A percentile compares a stretch with the other conserved stretches of the same genome.
Evolutionary conservation across 495 filamentous ascomycete genomes (phyloP).

Genomic region (Penicillium egyptiacum): DNA sequence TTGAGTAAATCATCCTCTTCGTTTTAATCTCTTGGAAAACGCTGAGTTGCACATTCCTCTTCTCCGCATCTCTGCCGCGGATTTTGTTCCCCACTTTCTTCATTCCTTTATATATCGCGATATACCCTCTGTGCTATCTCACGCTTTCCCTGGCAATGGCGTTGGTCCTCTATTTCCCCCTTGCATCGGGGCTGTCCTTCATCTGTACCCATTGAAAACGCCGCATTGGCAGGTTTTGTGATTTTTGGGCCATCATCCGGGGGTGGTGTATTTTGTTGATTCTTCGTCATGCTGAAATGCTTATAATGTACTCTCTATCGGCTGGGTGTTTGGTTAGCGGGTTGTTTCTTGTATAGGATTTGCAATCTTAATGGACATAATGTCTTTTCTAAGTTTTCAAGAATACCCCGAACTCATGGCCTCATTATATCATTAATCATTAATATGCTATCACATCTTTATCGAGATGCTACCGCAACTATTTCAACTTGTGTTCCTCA

Average conservation of each 20-base stretch:
- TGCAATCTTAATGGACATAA: background rate
- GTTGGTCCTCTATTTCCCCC: conserved; percentile 17
- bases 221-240: conserved; percentile 3
- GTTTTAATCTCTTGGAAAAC: conserved; percentile 2
- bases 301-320: conserved; percentile 18
- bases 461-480: background rate
- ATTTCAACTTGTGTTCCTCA: conserved; percentile 18
- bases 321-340: conserved; percentile 17
- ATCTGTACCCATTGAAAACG: conserved; percentile 3
- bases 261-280: conserved; percentile 18
- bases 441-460: background rate
- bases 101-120: conserved; percentile 25
- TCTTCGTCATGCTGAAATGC: conserved; percentile 22
- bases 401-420: conserved; percentile 7
- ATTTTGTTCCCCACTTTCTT: conserved; percentile 1
- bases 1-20: conserved; percentile 38
- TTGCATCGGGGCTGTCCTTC: conserved; percentile 13
- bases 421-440: conserved; percentile 10
- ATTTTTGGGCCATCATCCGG: conserved; percentile 6
- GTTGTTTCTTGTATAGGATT: conserved; percentile 6
- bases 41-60: conserved; percentile 5
- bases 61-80: conserved; percentile 1
- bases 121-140: conserved; percentile 29
- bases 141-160: conserved; percentile 17
- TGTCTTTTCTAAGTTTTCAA: background rate